A percentile compares a stretch with the other conserved stretches of the same genome.
phyloP scores from a whole-genome alignment of 179 eudicot genomes.

The Silene coronaria region DNA sequence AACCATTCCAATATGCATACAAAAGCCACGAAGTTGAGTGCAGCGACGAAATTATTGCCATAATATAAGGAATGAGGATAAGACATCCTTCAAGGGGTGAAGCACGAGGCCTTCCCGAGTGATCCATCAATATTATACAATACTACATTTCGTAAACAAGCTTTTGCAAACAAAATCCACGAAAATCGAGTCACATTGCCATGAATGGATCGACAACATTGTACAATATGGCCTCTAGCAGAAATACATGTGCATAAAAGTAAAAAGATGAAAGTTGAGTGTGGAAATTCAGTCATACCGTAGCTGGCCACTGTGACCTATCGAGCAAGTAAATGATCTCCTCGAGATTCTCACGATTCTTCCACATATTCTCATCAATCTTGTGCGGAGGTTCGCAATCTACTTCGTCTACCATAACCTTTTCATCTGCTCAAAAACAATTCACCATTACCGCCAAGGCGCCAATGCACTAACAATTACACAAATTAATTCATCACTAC shows the following conservation, averaged over 20 bases:
- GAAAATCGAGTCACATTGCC: neutral
- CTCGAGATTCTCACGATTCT: slow-evolving; percentile 87
- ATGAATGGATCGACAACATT: neutral
- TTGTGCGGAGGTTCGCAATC: slow-evolving; percentile 73
- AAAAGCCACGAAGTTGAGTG: neutral
- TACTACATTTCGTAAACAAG: too few species aligned
- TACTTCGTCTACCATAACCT: slow-evolving; percentile 47
- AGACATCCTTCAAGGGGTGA: too few species aligned
- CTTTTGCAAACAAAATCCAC: neutral
- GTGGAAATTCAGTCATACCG: slow-evolving; percentile 31
- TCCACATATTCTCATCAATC: slow-evolving; percentile 97
- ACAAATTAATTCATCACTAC: too few species aligned
- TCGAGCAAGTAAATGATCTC: slow-evolving; percentile 73
- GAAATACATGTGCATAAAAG: neutral
- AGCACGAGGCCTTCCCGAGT: too few species aligned
- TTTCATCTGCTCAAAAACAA: slow-evolving; percentile 45
- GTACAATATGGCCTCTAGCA: neutral
- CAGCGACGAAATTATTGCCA: neutral
- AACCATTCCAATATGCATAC: neutral
- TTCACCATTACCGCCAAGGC: neutral
- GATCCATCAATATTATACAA: too few species aligned
- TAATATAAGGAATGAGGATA: too few species aligned
- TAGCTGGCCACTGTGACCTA: slow-evolving; percentile 59
- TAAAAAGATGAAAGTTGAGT: neutral
- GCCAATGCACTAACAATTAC: too few species aligned